Base-by-base conservation (phyloP, 768 basidiomycete species). In the Scleroderma bovista region DNA sequence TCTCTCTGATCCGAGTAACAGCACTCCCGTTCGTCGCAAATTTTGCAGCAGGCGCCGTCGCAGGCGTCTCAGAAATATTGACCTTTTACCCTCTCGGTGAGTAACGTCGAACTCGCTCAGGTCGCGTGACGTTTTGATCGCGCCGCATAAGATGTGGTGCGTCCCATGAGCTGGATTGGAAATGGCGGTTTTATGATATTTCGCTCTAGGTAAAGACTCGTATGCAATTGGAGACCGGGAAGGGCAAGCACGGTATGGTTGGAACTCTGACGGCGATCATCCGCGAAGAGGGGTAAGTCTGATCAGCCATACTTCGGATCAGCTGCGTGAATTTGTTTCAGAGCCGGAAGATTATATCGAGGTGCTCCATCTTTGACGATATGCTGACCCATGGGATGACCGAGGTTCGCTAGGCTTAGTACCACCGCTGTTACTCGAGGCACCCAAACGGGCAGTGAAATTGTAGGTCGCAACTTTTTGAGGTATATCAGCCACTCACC, bases 381-480 rank as follows among this genome's bases (percentile, higher is more conserved):
- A 29, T 26, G 12, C 26, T 36, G 33, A n/a, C n/a, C n/a, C 11
- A 7, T 24, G 23, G 40, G 40, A 15, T 52, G 24, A 44, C 42
- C 10, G 23, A 19, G 12, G 20, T 23, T 40, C 42, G 29, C 17
- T 46, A 88, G 86, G 95, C 58, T 83, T 99, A 51, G 85, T 93
- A n/a, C 93, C 96, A 10, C 96, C 96, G 16, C 69, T 99, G 10
- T 79, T 98, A 60, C 73, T 99, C 40, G 96, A 99, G 69, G 96
- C 96, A 15, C 96, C 96, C 2, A 99, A 99, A 73, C 85, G 96
- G 70, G 96, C 96, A 15, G 89, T 93, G 43, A 99, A 98, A 78
- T 90, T 89, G 87, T 88, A 56, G 54, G 82, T 72, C 19, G 29
- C 20, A 19, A 45, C 32, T 33, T n/a, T 16, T 4, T 31, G 42